These are phyloP conservation scores for Talaromyces rugulosus DNA, from an alignment of 2,329 filamentous ascomycete genomes.

Conservation along the genomic window DNA sequence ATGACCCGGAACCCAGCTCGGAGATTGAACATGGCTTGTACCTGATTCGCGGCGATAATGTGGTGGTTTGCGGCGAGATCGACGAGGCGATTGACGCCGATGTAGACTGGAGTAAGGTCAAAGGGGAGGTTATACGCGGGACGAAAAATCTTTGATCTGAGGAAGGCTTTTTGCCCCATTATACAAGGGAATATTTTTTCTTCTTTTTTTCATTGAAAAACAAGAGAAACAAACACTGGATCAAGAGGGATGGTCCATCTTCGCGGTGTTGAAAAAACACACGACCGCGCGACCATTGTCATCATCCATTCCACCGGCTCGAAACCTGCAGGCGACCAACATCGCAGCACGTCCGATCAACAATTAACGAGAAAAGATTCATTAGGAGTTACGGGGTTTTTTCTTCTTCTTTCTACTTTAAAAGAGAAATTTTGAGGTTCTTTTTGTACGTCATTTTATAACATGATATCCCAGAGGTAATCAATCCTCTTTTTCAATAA, in stretches of 20 bases:
- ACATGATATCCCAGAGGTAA: not conserved
- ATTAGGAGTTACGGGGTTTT: not conserved
- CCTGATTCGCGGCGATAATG: slow-evolving; percentile 89
- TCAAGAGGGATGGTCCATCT: not conserved
- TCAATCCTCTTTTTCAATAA: not conserved
- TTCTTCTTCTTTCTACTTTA: too few species aligned
- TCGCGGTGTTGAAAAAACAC: not conserved
- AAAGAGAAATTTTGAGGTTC: not conserved
- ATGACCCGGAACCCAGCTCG: slow-evolving; percentile 75
- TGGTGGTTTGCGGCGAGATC: slow-evolving; percentile 82
- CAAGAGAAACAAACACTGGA: not conserved
- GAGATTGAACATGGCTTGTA: slow-evolving; percentile 84
- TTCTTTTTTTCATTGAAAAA: not conserved
- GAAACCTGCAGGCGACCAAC: not conserved
- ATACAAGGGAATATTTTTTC: too few species aligned
- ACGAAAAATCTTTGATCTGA: slow-evolving; percentile 68
- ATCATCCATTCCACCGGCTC: not conserved
- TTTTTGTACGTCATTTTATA: not conserved
- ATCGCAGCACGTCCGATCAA: not conserved
- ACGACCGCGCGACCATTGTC: not conserved
- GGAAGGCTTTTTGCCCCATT: too few species aligned
- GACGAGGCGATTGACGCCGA: slow-evolving; percentile 84
- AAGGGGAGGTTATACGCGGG: slow-evolving; percentile 74
- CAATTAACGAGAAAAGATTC: not conserved
- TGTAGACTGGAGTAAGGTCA: slow-evolving; percentile 91